Evolutionary conservation across 192 early-diverging fungal species (phyloP).

Genomic region (Coemansia sp.): DNA sequence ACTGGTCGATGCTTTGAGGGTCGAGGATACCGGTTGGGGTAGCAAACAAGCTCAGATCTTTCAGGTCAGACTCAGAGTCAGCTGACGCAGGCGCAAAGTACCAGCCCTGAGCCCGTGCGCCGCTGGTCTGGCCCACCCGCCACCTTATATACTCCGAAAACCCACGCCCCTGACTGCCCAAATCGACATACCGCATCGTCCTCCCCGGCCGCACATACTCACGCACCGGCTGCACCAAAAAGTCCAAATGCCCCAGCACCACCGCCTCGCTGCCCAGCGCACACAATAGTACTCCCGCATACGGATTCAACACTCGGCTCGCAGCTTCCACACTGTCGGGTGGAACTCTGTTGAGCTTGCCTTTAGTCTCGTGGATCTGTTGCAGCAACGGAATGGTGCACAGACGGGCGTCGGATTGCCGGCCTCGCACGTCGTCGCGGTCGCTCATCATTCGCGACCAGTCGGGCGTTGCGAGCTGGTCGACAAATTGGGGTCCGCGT

Average conservation of each 20-base stretch:
- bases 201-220: constrained; percentile 13
- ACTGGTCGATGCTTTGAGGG: constrained; percentile 17
- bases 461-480: constrained; percentile 18
- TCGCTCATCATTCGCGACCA: constrained; percentile 50
- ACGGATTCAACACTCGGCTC: constrained; percentile 2
- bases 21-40: constrained; percentile 7
- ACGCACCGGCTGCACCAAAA: constrained; percentile 11
- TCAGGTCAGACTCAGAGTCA: background rate
- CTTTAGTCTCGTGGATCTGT: constrained; percentile 6
- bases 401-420: constrained; percentile 15
- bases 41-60: constrained; percentile 1
- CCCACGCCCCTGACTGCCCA: constrained; percentile 20
- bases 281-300: constrained; percentile 18
- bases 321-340: background rate
- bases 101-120: constrained; percentile 19
- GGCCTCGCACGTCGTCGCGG: constrained; percentile 22
- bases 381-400: constrained; percentile 18
- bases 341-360: background rate
- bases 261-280: constrained; percentile 11
- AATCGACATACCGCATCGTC: constrained; percentile 26
- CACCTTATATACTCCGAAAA: constrained; percentile 37
- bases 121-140: constrained; percentile 2
- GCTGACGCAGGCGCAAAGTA: constrained; percentile 13
- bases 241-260: constrained; percentile 32
- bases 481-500: constrained; percentile 10